Conservation (phyloP, 1,284 basidiomycete species). For the Sanguinoderma infundibulare region DNA sequence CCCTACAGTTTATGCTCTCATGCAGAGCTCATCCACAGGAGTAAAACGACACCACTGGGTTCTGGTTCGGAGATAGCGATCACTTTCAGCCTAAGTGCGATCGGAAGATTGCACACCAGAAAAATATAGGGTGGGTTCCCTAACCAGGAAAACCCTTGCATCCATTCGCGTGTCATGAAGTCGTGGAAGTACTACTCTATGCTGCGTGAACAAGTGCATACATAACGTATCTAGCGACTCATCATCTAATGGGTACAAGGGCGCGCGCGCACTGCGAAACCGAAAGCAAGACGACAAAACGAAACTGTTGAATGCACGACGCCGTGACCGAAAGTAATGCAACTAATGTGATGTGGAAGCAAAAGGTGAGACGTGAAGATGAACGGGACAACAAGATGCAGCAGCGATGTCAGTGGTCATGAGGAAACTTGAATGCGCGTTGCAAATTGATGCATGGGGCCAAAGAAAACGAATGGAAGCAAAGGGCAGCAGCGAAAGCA, state of each 20-base stretch:
- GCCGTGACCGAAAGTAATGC: slow-evolving; percentile 11
- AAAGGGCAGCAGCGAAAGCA: slow-evolving; percentile 20
- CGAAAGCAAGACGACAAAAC: slow-evolving; percentile 26
- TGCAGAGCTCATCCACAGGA: too few species aligned
- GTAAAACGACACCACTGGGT: too few species aligned
- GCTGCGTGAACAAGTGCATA: slow-evolving; percentile 8
- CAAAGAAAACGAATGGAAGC: slow-evolving; percentile 16
- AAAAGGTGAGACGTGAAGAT: slow-evolving; percentile 15
- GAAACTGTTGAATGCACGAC: slow-evolving; percentile 19
- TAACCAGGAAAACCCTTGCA: slow-evolving; percentile 22
- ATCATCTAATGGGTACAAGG: slow-evolving; percentile 20
- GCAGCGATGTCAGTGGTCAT: slow-evolving; percentile 1
- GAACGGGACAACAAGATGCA: slow-evolving; percentile 2
- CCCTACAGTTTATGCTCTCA: too few species aligned
- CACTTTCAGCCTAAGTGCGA: too few species aligned
- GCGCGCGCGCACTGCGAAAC: slow-evolving; percentile 25
- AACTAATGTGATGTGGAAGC: slow-evolving; percentile 1
- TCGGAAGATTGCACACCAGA: neutral
- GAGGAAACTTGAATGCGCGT: neutral
- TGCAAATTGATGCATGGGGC: slow-evolving; percentile 8
- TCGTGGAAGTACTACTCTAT: neutral
- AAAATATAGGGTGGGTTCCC: slow-evolving; percentile 21
- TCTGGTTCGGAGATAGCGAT: too few species aligned
- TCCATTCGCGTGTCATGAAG: slow-evolving; percentile 20
- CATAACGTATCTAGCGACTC: slow-evolving; percentile 4